phyloP scores from a whole-genome alignment of 2,329 filamentous ascomycete species.

The Sclerotinia nivalis region DNA sequence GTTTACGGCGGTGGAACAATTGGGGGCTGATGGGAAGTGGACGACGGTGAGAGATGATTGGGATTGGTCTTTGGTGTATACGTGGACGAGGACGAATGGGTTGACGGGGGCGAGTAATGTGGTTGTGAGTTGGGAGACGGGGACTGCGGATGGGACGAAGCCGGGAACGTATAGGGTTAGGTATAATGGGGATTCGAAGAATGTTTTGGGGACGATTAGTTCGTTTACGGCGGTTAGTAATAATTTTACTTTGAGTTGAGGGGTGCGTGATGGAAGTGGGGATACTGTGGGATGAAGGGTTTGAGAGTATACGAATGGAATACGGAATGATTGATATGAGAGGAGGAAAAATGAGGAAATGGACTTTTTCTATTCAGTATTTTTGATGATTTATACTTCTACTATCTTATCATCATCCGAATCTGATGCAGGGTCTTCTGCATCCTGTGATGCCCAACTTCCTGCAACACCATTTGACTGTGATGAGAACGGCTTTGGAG shows the following conservation, averaged over 20 bases:
- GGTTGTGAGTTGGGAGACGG: slow-evolving; percentile 77
- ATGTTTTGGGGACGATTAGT: slow-evolving; percentile 57
- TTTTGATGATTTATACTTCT: slow-evolving; percentile 36
- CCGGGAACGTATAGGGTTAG: slow-evolving; percentile 72
- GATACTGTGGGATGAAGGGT: neutral
- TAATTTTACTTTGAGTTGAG: slow-evolving; percentile 33
- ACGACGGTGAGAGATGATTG: slow-evolving; percentile 65
- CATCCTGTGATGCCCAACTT: slow-evolving; percentile 30
- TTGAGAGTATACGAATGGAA: neutral
- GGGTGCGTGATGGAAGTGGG: neutral
- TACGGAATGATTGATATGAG: neutral
- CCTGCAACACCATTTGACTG: slow-evolving; percentile 25
- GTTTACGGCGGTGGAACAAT: slow-evolving; percentile 71
- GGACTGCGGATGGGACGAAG: slow-evolving; percentile 48
- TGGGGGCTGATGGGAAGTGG: slow-evolving; percentile 55
- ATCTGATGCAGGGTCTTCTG: slow-evolving; percentile 32
- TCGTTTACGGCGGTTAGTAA: slow-evolving; percentile 67
- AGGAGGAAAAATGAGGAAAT: neutral
- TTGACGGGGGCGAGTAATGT: slow-evolving; percentile 75
- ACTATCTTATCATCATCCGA: slow-evolving; percentile 41
- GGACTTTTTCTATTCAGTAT: neutral
- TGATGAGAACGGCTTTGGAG: slow-evolving; percentile 23
- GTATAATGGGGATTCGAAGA: slow-evolving; percentile 84
- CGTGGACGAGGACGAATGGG: slow-evolving; percentile 71
- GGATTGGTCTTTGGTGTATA: slow-evolving; percentile 82